These are phyloP conservation scores for Fusarium avenaceum DNA, from an alignment of 2,329 filamentous ascomycete species.

Conservation along the genomic window DNA sequence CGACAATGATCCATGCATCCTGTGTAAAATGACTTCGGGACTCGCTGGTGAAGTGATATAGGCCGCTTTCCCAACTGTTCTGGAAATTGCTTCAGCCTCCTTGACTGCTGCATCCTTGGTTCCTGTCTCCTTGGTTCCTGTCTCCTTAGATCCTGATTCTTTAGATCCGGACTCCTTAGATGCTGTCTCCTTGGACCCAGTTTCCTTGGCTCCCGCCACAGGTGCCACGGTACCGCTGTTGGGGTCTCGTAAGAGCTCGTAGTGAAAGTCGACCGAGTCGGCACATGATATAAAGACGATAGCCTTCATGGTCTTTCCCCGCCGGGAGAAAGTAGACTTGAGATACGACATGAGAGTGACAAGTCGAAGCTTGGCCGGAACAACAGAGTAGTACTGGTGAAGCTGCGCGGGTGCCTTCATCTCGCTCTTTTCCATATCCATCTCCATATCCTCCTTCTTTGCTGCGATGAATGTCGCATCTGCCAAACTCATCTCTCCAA, in stretches of 20 bases:
- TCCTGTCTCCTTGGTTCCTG: no score
- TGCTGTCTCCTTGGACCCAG: constrained; percentile 34
- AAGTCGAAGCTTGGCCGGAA: constrained; percentile 89
- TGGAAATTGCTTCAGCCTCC: constrained; percentile 58
- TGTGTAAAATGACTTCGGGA: constrained; percentile 79
- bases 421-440: constrained; percentile 69
- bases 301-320: constrained; percentile 94
- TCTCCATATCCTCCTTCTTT: constrained; percentile 63
- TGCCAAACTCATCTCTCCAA: constrained; percentile 95
- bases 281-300: constrained; percentile 98
- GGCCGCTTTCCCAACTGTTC: constrained; percentile 76
- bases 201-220: constrained; percentile 50
- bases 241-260: constrained; percentile 77
- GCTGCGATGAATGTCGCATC: constrained; percentile 90
- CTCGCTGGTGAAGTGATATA: constrained; percentile 83
- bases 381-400: constrained; percentile 90
- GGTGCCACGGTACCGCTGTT: constrained; percentile 50
- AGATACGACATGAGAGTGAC: constrained; percentile 88
- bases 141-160: not conserved
- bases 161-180: not conserved
- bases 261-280: constrained; percentile 97
- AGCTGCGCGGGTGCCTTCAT: constrained; percentile 87
- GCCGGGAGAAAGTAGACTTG: constrained; percentile 87
- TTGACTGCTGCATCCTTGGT: constrained; percentile 43
- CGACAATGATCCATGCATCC: constrained; percentile 90